phyloP scores from a whole-genome alignment of 1,284 basidiomycete species.

The Pterula multifida region DNA sequence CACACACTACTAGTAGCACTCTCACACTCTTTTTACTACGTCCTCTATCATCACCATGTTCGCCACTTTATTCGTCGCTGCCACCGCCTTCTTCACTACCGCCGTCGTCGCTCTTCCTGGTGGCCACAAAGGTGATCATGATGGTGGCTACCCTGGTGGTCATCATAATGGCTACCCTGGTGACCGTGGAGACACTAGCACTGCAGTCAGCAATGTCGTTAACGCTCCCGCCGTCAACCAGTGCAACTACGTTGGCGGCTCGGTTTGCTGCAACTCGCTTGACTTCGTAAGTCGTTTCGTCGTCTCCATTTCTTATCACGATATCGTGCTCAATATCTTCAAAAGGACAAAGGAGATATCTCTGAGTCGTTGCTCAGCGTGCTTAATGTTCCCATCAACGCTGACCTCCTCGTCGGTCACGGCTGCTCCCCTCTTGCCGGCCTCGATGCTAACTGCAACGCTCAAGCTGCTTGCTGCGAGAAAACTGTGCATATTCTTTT shows the following conservation, averaged over 20 bases:
- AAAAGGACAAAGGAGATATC: background rate
- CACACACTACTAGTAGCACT: background rate
- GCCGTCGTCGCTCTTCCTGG: background rate
- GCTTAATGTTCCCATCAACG: background rate
- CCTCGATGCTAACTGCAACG: background rate
- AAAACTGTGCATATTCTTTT: background rate
- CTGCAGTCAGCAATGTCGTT: background rate
- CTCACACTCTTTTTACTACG: background rate
- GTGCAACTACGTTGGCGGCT: background rate
- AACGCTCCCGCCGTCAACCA: background rate
- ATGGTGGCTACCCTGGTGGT: background rate
- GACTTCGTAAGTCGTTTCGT: background rate
- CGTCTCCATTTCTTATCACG: background rate
- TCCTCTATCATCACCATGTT: background rate
- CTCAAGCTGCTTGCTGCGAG: slow-evolving; percentile 1
- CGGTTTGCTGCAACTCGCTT: slow-evolving; percentile 1
- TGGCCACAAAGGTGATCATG: background rate
- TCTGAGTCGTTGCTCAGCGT: slow-evolving; percentile 1
- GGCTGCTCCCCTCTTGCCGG: background rate
- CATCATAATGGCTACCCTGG: background rate
- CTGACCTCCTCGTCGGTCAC: background rate
- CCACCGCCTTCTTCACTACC: background rate
- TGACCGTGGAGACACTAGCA: background rate
- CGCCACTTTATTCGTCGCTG: background rate
- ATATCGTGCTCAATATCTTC: background rate